Evolutionary conservation across 1,139 yeast species (phyloP).

Genomic region (Suhomyces terraborum): DNA sequence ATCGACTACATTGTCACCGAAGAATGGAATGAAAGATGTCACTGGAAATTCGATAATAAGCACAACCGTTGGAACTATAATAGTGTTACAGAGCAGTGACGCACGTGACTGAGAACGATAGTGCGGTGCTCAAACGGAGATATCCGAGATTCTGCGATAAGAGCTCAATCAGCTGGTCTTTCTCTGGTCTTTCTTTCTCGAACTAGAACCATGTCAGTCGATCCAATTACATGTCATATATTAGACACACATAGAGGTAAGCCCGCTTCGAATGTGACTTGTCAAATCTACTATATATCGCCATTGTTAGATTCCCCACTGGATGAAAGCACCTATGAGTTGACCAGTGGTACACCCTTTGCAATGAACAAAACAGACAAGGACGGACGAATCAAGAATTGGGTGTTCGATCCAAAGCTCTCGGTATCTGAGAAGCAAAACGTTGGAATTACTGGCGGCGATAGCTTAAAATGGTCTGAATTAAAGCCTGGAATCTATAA

Average conservation of each 20-base stretch:
- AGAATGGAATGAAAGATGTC: conserved; percentile 19
- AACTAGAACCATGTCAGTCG: conserved; percentile 23
- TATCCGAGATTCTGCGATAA: conserved; percentile 11
- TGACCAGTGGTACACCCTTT: conserved; percentile 40
- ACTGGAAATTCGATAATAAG: conserved; percentile 30
- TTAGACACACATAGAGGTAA: conserved; percentile 81
- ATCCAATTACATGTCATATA: conserved; percentile 83
- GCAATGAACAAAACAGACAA: conserved; percentile 68
- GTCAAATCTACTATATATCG: conserved; percentile 52
- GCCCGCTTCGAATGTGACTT: conserved; percentile 71
- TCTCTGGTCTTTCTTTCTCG: not conserved
- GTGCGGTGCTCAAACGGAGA: conserved; percentile 11
- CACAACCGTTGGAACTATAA: conserved; percentile 23
- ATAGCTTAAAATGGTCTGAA: conserved; percentile 38
- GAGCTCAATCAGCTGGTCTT: not conserved
- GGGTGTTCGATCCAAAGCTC: conserved; percentile 55
- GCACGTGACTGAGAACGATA: not conserved
- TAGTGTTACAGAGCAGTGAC: not conserved
- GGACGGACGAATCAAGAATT: conserved; percentile 75
- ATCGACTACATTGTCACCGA: conserved; percentile 27
- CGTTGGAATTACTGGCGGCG: conserved; percentile 34
- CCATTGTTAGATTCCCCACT: conserved; percentile 28
- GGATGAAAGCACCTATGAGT: conserved; percentile 31
- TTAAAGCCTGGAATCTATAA: conserved; percentile 66
- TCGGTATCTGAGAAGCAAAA: conserved; percentile 19